Percentiles rank a stretch among this genome's conserved stretches.
Conservation (phyloP, 768 basidiomycete genomes). For the Butyriboletus loyo region DNA sequence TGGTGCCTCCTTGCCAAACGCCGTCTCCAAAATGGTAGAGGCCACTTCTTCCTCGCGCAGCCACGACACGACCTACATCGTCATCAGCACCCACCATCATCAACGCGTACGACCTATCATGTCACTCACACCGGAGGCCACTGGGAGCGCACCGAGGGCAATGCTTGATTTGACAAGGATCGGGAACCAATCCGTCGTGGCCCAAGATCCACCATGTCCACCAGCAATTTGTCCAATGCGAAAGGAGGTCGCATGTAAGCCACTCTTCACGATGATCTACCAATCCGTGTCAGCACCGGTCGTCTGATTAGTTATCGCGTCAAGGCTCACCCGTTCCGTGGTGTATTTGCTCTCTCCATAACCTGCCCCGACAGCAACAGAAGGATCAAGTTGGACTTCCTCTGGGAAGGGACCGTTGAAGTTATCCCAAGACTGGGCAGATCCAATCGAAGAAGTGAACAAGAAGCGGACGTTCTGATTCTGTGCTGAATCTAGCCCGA, state of each 20-base stretch:
- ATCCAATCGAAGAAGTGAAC: slow-evolving; percentile 42
- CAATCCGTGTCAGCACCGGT: background rate
- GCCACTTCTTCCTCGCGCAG: slow-evolving; percentile 41
- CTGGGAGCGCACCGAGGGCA: slow-evolving; percentile 27
- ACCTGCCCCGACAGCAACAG: slow-evolving; percentile 38
- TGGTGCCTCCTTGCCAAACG: slow-evolving; percentile 13
- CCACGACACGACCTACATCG: slow-evolving; percentile 39
- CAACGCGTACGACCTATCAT: too few relatives aligned
- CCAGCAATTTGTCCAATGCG: slow-evolving; percentile 48
- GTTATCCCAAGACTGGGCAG: slow-evolving; percentile 31
- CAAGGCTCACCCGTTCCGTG: slow-evolving; percentile 34
- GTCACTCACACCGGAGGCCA: slow-evolving; percentile 33
- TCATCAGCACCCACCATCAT: background rate
- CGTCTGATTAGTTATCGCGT: background rate
- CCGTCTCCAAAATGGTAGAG: slow-evolving; percentile 29
- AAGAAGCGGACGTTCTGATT: slow-evolving; percentile 31
- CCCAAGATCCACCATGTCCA: slow-evolving; percentile 42
- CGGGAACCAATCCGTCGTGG: slow-evolving; percentile 46
- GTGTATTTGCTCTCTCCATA: slow-evolving; percentile 49
- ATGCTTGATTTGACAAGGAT: slow-evolving; percentile 38
- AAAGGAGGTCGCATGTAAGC: slow-evolving; percentile 35
- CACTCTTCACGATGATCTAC: slow-evolving; percentile 39
- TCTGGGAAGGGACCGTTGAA: slow-evolving; percentile 34
- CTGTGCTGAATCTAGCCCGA: slow-evolving; percentile 31
- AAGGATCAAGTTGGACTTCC: slow-evolving; percentile 30